Evolutionary conservation across 75 land plant genomes (phyloP).

Genomic region (Ceratopteris richardii): DNA sequence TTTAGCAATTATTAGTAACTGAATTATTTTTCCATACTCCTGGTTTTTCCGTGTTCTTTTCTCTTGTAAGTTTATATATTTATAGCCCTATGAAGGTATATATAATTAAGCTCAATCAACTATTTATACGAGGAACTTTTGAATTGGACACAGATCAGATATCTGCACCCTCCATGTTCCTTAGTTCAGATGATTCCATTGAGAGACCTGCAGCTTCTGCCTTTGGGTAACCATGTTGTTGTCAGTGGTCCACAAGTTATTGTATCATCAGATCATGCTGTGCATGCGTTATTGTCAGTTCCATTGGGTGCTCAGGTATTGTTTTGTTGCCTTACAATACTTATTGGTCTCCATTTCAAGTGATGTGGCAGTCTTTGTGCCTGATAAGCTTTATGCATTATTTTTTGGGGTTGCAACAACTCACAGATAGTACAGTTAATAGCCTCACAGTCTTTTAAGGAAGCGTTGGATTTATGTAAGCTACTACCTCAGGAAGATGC

Average conservation of each 20-base stretch:
- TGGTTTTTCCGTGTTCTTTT: no score
- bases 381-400: no score
- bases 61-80: no score
- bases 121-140: neutral
- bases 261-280: constrained; percentile 58
- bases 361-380: no score
- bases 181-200: constrained; percentile 81
- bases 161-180: constrained; percentile 65
- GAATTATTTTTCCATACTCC: no score
- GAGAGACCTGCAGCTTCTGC: constrained; percentile 57
- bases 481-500: constrained; percentile 93
- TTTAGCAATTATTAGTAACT: no score
- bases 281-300: constrained; percentile 68
- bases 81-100: no score
- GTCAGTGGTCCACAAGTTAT: constrained; percentile 25
- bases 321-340: neutral
- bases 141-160: constrained; percentile 49
- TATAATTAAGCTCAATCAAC: no score
- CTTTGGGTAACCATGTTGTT: constrained; percentile 28
- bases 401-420: no score
- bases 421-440: constrained; percentile 89
- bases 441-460: constrained; percentile 92
- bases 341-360: no score
- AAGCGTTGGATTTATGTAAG: constrained; percentile 92
- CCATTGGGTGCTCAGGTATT: constrained; percentile 93